These are phyloP conservation scores for Fusarium sp. DNA, from an alignment of 2,329 filamentous ascomycete species.

Conservation along the genomic window DNA sequence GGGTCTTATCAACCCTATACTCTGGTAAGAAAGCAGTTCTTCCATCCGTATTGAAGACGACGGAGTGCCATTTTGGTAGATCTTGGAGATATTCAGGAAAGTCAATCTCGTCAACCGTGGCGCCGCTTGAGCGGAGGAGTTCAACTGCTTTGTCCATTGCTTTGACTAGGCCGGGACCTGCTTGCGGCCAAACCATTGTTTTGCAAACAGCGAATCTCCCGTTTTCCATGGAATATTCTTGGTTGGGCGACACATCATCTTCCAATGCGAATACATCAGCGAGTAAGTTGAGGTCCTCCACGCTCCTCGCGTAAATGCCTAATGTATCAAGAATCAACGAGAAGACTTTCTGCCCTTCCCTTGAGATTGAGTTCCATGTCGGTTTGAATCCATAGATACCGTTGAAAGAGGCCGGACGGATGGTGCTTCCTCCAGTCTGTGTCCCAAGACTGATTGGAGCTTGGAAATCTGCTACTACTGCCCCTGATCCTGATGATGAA, in stretches of 20 bases:
- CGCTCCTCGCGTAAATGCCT: slow-evolving; percentile 61
- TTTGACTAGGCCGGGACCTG: slow-evolving; percentile 49
- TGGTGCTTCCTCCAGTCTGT: slow-evolving; percentile 69
- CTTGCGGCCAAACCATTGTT: slow-evolving; percentile 58
- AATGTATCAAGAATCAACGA: slow-evolving; percentile 62
- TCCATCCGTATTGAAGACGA: slow-evolving; percentile 61
- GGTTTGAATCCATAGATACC: slow-evolving; percentile 52
- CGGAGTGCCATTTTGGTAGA: slow-evolving; percentile 51
- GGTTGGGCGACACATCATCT: slow-evolving; percentile 54
- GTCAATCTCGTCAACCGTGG: slow-evolving; percentile 59
- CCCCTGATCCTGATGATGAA: slow-evolving; percentile 71
- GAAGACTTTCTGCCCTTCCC: slow-evolving; percentile 13
- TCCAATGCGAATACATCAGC: slow-evolving; percentile 60
- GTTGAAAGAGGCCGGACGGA: slow-evolving; percentile 69
- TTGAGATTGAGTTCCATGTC: slow-evolving; percentile 22
- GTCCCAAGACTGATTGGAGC: slow-evolving; percentile 66
- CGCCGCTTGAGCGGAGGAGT: slow-evolving; percentile 54
- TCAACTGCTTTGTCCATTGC: slow-evolving; percentile 50
- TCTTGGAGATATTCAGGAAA: slow-evolving; percentile 52
- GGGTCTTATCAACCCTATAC: slow-evolving; percentile 54
- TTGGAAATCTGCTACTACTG: slow-evolving; percentile 70
- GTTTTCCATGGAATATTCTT: slow-evolving; percentile 48
- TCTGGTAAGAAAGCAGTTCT: slow-evolving; percentile 61
- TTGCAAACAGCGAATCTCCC: slow-evolving; percentile 61
- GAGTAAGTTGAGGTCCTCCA: slow-evolving; percentile 65